A percentile compares a stretch with the other conserved stretches of the same genome.
phyloP scores from a whole-genome alignment of 1,284 basidiomycete species.

The Pholiota adiposa region DNA sequence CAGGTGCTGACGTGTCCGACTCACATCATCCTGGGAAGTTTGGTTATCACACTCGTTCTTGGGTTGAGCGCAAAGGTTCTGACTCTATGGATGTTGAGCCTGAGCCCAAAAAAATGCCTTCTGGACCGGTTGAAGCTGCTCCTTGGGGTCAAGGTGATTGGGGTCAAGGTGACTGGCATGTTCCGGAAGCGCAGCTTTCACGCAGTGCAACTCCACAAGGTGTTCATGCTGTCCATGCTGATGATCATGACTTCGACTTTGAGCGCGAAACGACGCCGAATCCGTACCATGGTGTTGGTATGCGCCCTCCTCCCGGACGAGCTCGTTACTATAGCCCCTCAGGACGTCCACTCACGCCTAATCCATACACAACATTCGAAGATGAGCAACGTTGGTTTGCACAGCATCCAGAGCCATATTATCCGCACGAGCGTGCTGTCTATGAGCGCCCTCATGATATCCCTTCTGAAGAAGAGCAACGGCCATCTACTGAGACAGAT shows the following conservation, averaged over 20 bases:
- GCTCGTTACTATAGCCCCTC: not conserved
- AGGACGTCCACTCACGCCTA: not conserved
- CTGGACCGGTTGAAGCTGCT: not conserved
- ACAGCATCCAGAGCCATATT: not conserved
- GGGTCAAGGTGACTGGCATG: no score
- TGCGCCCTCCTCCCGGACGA: not conserved
- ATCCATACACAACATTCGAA: not conserved
- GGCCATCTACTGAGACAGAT: not conserved
- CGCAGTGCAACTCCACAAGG: not conserved
- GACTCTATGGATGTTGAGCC: not conserved
- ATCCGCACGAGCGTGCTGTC: not conserved
- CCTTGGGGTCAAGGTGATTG: not conserved
- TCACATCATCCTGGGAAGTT: not conserved
- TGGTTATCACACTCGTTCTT: not conserved
- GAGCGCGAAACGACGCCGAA: not conserved
- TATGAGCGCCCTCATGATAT: constrained; percentile 8
- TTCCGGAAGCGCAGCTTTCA: not conserved
- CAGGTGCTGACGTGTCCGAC: not conserved
- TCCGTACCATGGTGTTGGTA: not conserved
- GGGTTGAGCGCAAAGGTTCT: not conserved
- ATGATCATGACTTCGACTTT: not conserved
- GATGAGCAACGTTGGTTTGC: no score
- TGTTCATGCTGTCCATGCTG: not conserved
- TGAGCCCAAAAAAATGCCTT: not conserved
- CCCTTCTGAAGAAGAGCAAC: not conserved